Conservation (phyloP, 2,329 filamentous ascomycete genomes). For the Cytospora leucostoma region DNA sequence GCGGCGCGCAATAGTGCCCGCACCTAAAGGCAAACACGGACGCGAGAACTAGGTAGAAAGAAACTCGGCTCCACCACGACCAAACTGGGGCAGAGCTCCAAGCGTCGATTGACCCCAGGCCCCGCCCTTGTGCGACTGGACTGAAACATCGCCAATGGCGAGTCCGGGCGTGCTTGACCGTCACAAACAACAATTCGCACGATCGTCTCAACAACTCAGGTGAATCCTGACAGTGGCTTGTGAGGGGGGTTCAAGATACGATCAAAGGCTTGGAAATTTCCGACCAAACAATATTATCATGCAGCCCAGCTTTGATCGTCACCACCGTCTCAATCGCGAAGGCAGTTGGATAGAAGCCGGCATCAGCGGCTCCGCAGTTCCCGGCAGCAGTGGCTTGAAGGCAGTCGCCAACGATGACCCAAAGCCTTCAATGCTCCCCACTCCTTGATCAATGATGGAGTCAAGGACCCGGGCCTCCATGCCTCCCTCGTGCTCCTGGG, state of each 20-base stretch:
- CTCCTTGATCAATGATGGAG: not conserved
- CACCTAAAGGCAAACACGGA: not conserved
- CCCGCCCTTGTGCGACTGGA: constrained; percentile 27
- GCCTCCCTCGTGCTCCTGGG: not conserved
- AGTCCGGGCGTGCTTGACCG: constrained; percentile 19
- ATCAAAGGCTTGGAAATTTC: not conserved
- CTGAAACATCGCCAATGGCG: constrained; percentile 27
- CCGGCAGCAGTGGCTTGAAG: not conserved
- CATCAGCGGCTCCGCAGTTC: not conserved
- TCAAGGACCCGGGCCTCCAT: not conserved
- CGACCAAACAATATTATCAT: not conserved
- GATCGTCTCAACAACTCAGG: constrained; percentile 21
- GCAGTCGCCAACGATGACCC: constrained; percentile 3
- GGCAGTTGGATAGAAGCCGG: not conserved
- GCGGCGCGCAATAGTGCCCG: not conserved
- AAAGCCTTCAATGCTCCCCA: too few relatives aligned
- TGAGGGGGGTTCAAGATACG: constrained; percentile 9
- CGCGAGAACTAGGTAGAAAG: not conserved
- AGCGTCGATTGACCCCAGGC: constrained; percentile 7
- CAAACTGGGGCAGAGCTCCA: constrained; percentile 15
- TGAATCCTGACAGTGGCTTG: constrained; percentile 14
- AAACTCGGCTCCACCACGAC: constrained; percentile 7
- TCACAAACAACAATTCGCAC: constrained; percentile 8
- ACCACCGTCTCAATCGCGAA: not conserved
- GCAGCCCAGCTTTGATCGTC: not conserved